These are phyloP conservation scores for Heliophila coronopifolia DNA, from an alignment of 441 rosid genomes.

Conservation along the genomic window DNA sequence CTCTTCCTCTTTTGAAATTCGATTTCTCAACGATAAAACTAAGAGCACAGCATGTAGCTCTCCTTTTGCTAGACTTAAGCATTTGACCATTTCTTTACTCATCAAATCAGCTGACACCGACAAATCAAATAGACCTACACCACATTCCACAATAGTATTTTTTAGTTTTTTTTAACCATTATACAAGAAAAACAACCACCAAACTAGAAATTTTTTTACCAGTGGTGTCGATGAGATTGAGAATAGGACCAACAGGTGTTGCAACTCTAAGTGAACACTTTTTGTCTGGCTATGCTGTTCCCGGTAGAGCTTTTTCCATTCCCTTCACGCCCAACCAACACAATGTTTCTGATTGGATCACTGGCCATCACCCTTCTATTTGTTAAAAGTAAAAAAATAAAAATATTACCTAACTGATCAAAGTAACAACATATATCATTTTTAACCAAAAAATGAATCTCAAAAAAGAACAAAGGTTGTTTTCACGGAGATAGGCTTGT, in stretches of 20 bases:
- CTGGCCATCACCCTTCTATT: no score
- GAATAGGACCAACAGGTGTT: neutral
- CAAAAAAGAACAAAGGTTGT: no score
- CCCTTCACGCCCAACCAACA: conserved; percentile 9
- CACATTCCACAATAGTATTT: neutral
- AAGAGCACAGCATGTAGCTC: conserved; percentile 14
- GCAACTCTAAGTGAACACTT: neutral
- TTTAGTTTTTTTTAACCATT: no score
- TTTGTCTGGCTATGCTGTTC: neutral
- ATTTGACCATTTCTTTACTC: conserved; percentile 9
- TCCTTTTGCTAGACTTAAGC: neutral
- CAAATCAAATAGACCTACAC: conserved; percentile 17
- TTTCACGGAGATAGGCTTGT: no score
- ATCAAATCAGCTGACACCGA: neutral
- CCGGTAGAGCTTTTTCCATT: conserved; percentile 24
- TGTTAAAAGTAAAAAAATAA: no score
- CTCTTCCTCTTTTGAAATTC: conserved; percentile 1
- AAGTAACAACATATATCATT: no score
- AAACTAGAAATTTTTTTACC: neutral
- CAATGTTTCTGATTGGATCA: no score
- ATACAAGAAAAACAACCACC: no score
- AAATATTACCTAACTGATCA: no score
- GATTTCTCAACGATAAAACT: conserved; percentile 1
- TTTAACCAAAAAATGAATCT: no score
- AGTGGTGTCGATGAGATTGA: conserved; percentile 24